These are phyloP conservation scores for Camellia granthamiana DNA, from an alignment of 148 eudicot genomes.

Conservation along the genomic window DNA sequence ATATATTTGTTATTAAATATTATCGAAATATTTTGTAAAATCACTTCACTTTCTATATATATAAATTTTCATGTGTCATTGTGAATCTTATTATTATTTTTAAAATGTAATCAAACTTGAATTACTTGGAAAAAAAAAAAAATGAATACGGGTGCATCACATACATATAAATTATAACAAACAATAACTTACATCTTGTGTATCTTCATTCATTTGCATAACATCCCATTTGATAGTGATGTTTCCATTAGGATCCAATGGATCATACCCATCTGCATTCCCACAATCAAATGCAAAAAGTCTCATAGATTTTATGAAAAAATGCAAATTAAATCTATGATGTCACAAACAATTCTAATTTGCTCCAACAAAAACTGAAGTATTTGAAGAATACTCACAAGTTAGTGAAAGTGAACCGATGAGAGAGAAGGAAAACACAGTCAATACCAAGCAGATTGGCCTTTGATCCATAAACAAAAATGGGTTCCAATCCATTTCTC, in stretches of 20 bases:
- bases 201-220: slow-evolving; percentile 25
- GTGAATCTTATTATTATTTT: too few relatives aligned
- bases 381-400: slow-evolving; percentile 24
- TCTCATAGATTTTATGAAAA: background rate
- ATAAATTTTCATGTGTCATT: too few relatives aligned
- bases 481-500: slow-evolving; percentile 23
- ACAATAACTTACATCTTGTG: slow-evolving; percentile 42
- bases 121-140: too few relatives aligned
- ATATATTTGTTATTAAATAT: too few relatives aligned
- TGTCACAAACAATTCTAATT: background rate
- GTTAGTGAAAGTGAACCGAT: slow-evolving; percentile 18
- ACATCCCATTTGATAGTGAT: slow-evolving; percentile 85
- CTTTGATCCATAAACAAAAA: slow-evolving; percentile 10
- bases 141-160: too few relatives aligned
- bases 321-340: background rate
- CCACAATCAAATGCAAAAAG: background rate
- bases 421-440: slow-evolving; percentile 12
- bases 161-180: background rate
- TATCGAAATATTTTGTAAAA: too few relatives aligned
- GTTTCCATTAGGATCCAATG: slow-evolving; percentile 73
- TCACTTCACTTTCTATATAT: too few relatives aligned
- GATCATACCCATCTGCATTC: slow-evolving; percentile 74
- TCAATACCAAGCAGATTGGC: slow-evolving; percentile 24
- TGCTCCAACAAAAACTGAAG: too few relatives aligned
- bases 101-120: too few relatives aligned